Percentiles rank a stretch among this genome's conserved stretches.
Evolutionary conservation across 345 rosid genomes (phyloP).

Genomic region (Hirschfeldia incana): DNA sequence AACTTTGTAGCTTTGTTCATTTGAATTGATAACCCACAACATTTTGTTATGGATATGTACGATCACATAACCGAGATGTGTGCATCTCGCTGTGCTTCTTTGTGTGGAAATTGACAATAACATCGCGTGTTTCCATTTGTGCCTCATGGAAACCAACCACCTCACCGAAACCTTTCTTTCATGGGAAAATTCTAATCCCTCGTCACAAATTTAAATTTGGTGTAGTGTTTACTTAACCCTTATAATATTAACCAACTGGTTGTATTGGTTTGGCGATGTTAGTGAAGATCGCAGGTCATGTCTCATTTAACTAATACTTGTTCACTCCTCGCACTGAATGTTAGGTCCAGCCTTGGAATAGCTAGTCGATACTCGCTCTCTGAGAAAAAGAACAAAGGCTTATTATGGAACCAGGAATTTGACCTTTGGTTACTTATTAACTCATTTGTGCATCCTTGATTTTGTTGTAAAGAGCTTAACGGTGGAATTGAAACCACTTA

Average conservation of each 20-base stretch:
- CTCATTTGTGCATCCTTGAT: constrained; percentile 9
- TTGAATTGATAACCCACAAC: not conserved
- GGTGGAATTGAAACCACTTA: not conserved
- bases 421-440: not conserved
- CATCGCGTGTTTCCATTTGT: not conserved
- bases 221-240: not conserved
- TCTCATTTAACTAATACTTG: constrained; percentile 7
- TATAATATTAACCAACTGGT: constrained; percentile 2
- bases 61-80: not conserved
- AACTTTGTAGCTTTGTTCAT: not conserved
- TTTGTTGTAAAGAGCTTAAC: constrained; percentile 15
- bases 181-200: not conserved
- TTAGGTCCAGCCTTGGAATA: not conserved
- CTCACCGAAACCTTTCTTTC: not conserved
- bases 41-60: not conserved
- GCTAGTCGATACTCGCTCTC: constrained; percentile 1
- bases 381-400: not conserved
- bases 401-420: constrained; percentile 1
- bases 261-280: constrained; percentile 7
- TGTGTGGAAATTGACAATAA: not conserved
- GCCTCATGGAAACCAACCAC: not conserved
- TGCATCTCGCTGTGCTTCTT: not conserved
- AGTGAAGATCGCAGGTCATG: not conserved
- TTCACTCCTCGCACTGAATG: constrained; percentile 6
- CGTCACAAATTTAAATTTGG: not conserved